Evolutionary conservation across 2,329 filamentous ascomycete genomes (phyloP), one percentile per base, ranked within the genome.

Genomic region (Exophiala calicioides): DNA sequence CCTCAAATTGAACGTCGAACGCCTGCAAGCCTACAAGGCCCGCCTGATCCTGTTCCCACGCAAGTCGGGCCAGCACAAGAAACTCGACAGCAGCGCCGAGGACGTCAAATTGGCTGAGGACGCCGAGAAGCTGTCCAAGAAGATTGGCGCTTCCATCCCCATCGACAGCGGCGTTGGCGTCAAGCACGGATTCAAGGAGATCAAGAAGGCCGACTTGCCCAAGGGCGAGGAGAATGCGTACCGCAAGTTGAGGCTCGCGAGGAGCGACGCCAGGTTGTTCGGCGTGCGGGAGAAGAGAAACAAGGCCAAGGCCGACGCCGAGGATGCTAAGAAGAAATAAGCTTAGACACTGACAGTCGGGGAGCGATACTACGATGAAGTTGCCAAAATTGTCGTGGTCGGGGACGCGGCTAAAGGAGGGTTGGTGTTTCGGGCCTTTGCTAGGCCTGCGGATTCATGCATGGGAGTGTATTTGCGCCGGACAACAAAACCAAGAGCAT

Each of bases 11-110:
- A 98, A 98, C 78, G 91, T 98, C 66, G 87, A 87, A 74, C 93
- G 93, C 70, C 89, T 98, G 71, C 90, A 96, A 84, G 89, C 89
- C 72, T 98, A 95, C 90, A 88, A 86, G 80, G 83, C 86, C 70
- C 89, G 90, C 70, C 80, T 98, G 69, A 95, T 98, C 73, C 83
- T 98, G 72, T 96, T 98, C 82, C 93, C 93, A 71, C 89, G 90
- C 81, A 90, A 88, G 77, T 83, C 83, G 72, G 90, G 90, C 77
- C 84, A 93, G 78, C 82, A 85, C 78, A 96, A 95, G 88, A 86
- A 86, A 72, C 88, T 88, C 73, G 89, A 95, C 77, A 85, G 85
- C 59, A 79, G 85, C 73, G 88, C 88, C 71, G 87, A 91, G 68
- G 84, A 86, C 55, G 84, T 93, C 76, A 85, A 83, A 71, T 74